These are phyloP conservation scores for Penicillium ochrochloron DNA, from an alignment of 495 filamentous ascomycete genomes.

Conservation along the genomic window DNA sequence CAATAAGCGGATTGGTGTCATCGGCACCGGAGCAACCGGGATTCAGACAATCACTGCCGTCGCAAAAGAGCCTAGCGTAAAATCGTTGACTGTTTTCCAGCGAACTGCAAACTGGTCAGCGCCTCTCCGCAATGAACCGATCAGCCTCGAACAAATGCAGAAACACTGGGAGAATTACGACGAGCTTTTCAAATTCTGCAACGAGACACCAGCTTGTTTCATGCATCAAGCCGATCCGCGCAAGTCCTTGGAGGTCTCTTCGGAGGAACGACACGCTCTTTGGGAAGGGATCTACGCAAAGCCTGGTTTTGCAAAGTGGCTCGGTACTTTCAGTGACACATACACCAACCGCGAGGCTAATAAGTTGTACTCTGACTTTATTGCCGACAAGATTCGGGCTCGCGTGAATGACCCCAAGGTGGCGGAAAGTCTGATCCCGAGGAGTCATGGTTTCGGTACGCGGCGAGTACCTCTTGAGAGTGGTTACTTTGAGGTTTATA, in stretches of 20 bases:
- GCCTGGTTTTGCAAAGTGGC: constrained; percentile 36
- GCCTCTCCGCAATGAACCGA: constrained; percentile 47
- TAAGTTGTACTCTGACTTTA: constrained; percentile 32
- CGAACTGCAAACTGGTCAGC: constrained; percentile 51
- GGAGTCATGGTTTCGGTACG: constrained; percentile 34
- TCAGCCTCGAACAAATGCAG: constrained; percentile 50
- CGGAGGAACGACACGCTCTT: constrained; percentile 25
- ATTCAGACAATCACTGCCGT: constrained; percentile 47
- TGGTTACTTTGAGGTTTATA: constrained; percentile 43
- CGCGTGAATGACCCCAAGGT: constrained; percentile 34
- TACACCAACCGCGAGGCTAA: constrained; percentile 32
- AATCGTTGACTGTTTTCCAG: constrained; percentile 50
- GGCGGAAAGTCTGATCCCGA: constrained; percentile 38
- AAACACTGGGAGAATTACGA: constrained; percentile 46
- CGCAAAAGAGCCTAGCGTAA: constrained; percentile 25
- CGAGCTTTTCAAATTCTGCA: constrained; percentile 42
- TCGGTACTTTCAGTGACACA: constrained; percentile 38
- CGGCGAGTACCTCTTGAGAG: constrained; percentile 37
- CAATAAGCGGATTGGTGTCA: constrained; percentile 53
- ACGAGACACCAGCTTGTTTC: constrained; percentile 51
- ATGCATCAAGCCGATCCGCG: constrained; percentile 37
- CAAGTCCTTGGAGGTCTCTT: constrained; percentile 25
- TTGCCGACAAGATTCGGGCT: constrained; percentile 34
- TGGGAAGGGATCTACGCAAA: constrained; percentile 37
- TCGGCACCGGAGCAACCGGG: constrained; percentile 56